A percentile compares a stretch with the other conserved stretches of the same genome.
Evolutionary conservation across 768 basidiomycete species (phyloP).

Genomic region (Mycena belliarum): DNA sequence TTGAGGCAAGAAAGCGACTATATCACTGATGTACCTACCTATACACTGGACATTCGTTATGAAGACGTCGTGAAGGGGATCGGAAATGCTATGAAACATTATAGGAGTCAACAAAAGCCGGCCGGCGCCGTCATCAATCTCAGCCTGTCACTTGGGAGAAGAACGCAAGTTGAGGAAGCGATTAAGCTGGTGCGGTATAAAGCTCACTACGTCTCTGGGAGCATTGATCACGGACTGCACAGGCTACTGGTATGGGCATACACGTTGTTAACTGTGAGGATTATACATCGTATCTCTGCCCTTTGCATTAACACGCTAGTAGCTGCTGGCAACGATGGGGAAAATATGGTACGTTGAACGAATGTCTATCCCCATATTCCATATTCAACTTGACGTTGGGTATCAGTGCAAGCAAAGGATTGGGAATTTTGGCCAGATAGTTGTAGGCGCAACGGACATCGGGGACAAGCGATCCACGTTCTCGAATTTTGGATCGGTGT

Average conservation of each 20-base stretch:
- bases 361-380: neutral
- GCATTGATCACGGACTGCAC: neutral
- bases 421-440: neutral
- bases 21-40: neutral
- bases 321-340: neutral
- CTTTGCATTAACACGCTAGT: neutral
- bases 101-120: neutral
- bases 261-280: neutral
- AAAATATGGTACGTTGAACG: neutral
- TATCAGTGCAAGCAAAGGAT: neutral
- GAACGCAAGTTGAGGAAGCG: neutral
- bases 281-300: neutral
- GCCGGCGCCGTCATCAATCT: neutral
- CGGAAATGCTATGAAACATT: neutral
- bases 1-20: neutral
- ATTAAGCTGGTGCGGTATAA: neutral
- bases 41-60: neutral
- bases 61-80: neutral
- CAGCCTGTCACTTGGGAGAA: neutral
- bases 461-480: neutral
- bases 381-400: neutral
- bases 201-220: neutral
- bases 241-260: neutral
- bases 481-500: neutral
- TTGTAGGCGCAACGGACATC: neutral